Percentiles rank a stretch among this genome's conserved stretches.
Evolutionary conservation across 139 green algal species (phyloP).

Genomic region (Chlorella sp.): DNA sequence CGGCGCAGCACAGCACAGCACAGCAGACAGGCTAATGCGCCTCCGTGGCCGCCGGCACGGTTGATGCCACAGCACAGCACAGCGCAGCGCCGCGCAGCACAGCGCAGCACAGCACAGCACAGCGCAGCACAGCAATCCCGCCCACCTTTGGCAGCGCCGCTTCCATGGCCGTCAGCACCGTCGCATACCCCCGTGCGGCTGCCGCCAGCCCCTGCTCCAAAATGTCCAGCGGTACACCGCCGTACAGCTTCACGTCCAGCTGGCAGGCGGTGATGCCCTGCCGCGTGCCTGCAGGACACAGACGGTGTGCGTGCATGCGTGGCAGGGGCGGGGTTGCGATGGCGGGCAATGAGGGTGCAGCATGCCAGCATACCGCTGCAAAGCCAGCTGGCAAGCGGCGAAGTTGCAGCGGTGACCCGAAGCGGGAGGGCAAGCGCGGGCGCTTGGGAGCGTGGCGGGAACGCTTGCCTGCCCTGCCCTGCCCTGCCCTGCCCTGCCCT

Average conservation of each 20-base stretch:
- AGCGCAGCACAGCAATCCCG: background rate
- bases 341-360: background rate
- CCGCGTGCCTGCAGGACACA: constrained; percentile 48
- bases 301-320: background rate
- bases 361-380: background rate
- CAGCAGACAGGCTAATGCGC: too few relatives aligned
- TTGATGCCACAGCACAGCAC: background rate
- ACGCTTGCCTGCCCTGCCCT: too few relatives aligned
- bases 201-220: constrained; percentile 48
- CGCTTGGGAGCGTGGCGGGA: too few relatives aligned
- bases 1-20: too few relatives aligned
- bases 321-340: background rate
- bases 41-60: too few relatives aligned
- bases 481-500: too few relatives aligned
- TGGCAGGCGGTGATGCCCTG: constrained; percentile 72
- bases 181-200: constrained; percentile 36
- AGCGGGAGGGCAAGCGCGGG: too few relatives aligned
- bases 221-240: constrained; percentile 62
- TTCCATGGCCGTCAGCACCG: constrained; percentile 64
- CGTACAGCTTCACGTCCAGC: constrained; percentile 72
- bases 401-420: too few relatives aligned
- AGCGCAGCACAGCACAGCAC: background rate
- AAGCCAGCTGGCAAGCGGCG: background rate
- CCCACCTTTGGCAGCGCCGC: constrained; percentile 26
- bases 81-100: background rate